Evolutionary conservation across 371 early-diverging fungal genomes (phyloP), one percentile per base, ranked within the genome.

Genomic region (Mortierella sp.): DNA sequence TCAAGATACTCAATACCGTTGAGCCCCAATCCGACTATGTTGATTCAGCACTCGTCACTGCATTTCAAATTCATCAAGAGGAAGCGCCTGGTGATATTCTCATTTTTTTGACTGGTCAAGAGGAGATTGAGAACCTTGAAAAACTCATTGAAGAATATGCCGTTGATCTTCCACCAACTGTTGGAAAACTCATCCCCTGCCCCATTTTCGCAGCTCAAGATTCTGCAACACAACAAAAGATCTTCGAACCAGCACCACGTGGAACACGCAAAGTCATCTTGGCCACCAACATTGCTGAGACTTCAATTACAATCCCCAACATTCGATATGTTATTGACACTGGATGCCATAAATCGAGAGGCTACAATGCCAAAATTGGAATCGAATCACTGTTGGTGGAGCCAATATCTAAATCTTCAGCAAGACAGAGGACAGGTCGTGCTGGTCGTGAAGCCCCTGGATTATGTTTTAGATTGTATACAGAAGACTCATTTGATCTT

Each of bases 221-320:
- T 13, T 95, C 98, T 0, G 87, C 89, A 22, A 92, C 93, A 65
- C 98, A 98, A 77, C 96, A 93, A 75, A 89, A 89, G 55, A 97
- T 98, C 45, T 97, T 98, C 83, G 92, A 94, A 63, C 90, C 93
- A 29, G 92, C 96, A 6, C 98, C 98, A 3, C 85, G 79, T 28
- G 93, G 94, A 43, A 88, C 92, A 0, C 92, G 98, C 42, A 98
- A 99, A 85, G 91, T 96, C 54, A 95, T 99, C 53, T 88, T 99
- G 19, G 92, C 98, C 0, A 95, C 99, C 35, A 99, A 99, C 85
- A 96, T 99, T 84, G 98, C 99, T n/a, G 99, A 99, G 85, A 99
- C 99, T 4, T 96, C 96, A 61, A 93, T 99, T 62, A 99, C 99
- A 0, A 99, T 99, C 63, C 95, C 95, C 63, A 96, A 97, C 23